Conservation (phyloP, 1,284 basidiomycete species). For the Rhodotorula glutinis region DNA sequence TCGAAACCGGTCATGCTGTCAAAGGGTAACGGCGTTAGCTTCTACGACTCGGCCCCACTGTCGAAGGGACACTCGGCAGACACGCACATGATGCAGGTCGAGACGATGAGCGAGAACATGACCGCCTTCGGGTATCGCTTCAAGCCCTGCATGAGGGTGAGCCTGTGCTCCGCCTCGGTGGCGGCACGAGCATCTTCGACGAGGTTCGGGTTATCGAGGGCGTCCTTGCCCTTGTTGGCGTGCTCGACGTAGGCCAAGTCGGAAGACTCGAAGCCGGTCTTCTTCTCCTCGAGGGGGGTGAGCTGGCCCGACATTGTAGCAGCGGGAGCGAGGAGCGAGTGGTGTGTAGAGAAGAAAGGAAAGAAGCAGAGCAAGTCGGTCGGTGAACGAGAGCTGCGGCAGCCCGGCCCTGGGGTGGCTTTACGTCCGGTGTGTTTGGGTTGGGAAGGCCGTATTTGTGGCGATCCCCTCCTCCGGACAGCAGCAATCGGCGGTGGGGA, state of each 20-base stretch:
- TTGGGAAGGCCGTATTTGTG: too few relatives aligned
- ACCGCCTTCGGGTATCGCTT: constrained; percentile 51
- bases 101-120: constrained; percentile 50
- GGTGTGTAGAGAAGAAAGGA: too few relatives aligned
- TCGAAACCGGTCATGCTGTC: constrained; percentile 52
- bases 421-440: too few relatives aligned
- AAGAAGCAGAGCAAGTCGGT: too few relatives aligned
- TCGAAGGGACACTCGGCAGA: too few relatives aligned
- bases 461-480: too few relatives aligned
- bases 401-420: too few relatives aligned
- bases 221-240: neutral
- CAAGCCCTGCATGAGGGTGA: constrained; percentile 47
- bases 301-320: too few relatives aligned
- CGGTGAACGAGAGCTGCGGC: too few relatives aligned
- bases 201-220: neutral
- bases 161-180: constrained; percentile 6
- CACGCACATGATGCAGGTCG: neutral
- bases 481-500: too few relatives aligned
- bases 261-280: neutral
- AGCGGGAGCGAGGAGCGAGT: too few relatives aligned
- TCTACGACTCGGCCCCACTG: too few relatives aligned
- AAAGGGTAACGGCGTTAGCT: neutral
- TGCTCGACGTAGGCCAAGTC: neutral
- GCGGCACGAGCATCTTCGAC: constrained; percentile 11
- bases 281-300: neutral